Evolutionary conservation across 805 yeast genomes (phyloP).

Genomic region (Starmerella sp.): DNA sequence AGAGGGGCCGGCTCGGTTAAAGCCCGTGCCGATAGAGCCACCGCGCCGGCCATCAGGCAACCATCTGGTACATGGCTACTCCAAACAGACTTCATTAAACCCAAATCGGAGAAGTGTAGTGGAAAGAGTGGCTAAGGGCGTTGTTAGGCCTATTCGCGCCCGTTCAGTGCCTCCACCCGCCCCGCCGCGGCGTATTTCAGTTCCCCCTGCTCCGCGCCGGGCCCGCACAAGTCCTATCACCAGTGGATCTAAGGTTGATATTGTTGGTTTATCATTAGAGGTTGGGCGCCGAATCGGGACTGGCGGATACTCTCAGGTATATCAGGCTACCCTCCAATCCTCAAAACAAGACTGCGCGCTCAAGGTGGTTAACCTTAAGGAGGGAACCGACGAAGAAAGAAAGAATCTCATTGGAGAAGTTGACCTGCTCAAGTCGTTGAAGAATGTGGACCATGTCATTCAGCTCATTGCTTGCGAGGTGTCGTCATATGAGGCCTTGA

Average conservation of each 20-base stretch:
- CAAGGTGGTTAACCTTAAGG: constrained; percentile 8
- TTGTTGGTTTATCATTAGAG: not conserved
- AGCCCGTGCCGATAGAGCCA: not conserved
- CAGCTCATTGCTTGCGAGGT: constrained; percentile 64
- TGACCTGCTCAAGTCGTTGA: constrained; percentile 51
- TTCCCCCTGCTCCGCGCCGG: not conserved
- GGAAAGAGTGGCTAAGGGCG: not conserved
- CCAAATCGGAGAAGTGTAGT: not conserved
- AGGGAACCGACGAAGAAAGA: not conserved
- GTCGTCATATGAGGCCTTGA: constrained; percentile 46
- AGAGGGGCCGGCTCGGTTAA: not conserved
- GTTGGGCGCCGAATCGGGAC: constrained; percentile 10
- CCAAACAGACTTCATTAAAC: not conserved
- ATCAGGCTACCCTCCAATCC: constrained; percentile 1
- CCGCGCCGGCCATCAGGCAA: not conserved
- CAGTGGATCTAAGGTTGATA: not conserved
- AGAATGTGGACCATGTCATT: constrained; percentile 61
- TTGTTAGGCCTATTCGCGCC: not conserved
- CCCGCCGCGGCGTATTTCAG: not conserved
- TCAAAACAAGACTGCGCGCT: constrained; percentile 10
- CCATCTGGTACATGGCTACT: not conserved
- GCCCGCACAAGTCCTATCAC: not conserved
- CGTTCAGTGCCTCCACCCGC: not conserved
- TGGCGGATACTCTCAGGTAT: constrained; percentile 19
- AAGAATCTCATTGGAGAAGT: constrained; percentile 56